Base-by-base conservation (phyloP, 345 rosid genomes). In the Excoecaria cochinchinensis region DNA sequence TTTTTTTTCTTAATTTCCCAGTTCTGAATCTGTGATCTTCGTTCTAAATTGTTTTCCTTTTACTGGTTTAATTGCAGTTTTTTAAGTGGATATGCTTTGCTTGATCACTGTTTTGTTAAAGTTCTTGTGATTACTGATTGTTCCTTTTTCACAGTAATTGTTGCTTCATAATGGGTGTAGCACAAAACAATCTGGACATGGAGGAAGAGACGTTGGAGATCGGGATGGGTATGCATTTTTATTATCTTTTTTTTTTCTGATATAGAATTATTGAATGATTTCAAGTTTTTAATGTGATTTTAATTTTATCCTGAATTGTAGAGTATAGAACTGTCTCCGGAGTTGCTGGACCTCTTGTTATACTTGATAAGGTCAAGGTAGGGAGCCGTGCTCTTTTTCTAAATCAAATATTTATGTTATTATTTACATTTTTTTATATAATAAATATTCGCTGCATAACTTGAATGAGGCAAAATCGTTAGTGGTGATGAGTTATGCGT, bases 291-390 rank as follows among this genome's bases (percentile, higher is more conserved):
- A 17, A 16, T 70, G 44, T 42, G 48, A 38, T 69, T 36, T n/a
- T 53, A 60, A 65, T 52, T 75, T 11, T 38, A 22, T 22, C 51
- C 40, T 42, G 65, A 42, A 42, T 59, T 79, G 81, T 89, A 95
- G 98, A 95, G 80, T 95, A 95, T 21, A 90, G 99, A 85, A 95
- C 98, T 63, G 97, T 95, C 73, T 90, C 97, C 40, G 98, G 99
- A 64, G 99, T 95, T 80, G 99, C 99, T 17, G 99, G 99, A 64
- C 99, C 99, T 77, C 87, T 93, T 65, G 95, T 93, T 69, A 93
- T 94, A 73, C 95, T 94, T 36, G 97, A 94, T 0, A 94, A 94
- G 87, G 98, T 94, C 68, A 94, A 94, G 98, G 98, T 92, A 70
- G n/a, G 11, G 39, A 12, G 24, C 46, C 11, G 22, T 24, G 19